Conservation (phyloP, 768 basidiomycete genomes). For the Gloeopeniophorella convolvens region DNA sequence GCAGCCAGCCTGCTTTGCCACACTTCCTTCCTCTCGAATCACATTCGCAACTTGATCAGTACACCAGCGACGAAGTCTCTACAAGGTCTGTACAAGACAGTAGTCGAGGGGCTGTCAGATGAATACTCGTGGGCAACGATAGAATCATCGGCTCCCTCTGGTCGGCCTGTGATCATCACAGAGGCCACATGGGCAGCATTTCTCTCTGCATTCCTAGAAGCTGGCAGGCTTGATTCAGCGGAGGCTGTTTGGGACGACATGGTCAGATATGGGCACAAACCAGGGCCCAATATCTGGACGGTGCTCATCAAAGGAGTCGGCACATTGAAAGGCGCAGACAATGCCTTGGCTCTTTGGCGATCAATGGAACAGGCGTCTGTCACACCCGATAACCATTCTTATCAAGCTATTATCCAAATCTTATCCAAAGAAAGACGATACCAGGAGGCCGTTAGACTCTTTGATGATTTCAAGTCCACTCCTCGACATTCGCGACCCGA, state of each 20-base stretch:
- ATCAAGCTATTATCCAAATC: slow-evolving; percentile 62
- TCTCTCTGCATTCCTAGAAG: slow-evolving; percentile 55
- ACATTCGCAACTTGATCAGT: slow-evolving; percentile 41
- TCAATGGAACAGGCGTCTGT: slow-evolving; percentile 52
- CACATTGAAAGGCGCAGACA: slow-evolving; percentile 40
- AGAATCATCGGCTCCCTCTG: slow-evolving; percentile 30
- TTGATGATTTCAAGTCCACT: slow-evolving; percentile 43
- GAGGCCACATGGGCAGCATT: slow-evolving; percentile 60
- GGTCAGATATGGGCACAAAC: slow-evolving; percentile 38
- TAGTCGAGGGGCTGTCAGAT: slow-evolving; percentile 46
- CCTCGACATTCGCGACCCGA: slow-evolving; percentile 23
- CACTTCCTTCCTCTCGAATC: slow-evolving; percentile 43
- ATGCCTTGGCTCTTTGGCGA: slow-evolving; percentile 57
- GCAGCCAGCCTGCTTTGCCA: slow-evolving; percentile 46
- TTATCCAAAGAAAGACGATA: slow-evolving; percentile 46
- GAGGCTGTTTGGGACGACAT: slow-evolving; percentile 67
- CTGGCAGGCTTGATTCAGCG: slow-evolving; percentile 50
- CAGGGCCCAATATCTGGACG: slow-evolving; percentile 62
- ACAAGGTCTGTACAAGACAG: slow-evolving; percentile 41
- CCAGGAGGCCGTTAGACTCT: slow-evolving; percentile 44
- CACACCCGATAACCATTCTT: slow-evolving; percentile 54
- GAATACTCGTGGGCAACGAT: slow-evolving; percentile 50
- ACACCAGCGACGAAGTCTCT: slow-evolving; percentile 31
- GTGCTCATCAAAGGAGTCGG: slow-evolving; percentile 61
- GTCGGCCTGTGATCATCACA: slow-evolving; percentile 44